Base-by-base conservation (phyloP, 2,329 filamentous ascomycete genomes). In the Fusarium succisae region DNA sequence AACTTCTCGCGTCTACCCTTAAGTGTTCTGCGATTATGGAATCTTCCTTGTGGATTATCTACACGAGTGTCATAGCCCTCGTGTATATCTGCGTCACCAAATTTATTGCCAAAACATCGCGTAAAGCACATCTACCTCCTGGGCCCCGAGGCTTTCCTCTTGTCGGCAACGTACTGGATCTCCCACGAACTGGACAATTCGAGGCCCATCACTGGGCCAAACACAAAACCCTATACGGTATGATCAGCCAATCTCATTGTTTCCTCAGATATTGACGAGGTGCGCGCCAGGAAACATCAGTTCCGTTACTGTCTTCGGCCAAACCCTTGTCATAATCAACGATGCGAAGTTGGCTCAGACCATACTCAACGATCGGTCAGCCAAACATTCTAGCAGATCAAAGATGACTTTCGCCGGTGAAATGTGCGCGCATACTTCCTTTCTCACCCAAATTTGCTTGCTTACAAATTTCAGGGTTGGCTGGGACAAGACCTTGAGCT, bases 241-340 rank as follows among this genome's bases (percentile, higher is more conserved):
- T 22, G 43, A 1, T 6, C 1, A 20, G 0, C 13, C 3, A 7
- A 15, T 1, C 4, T 2, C 26, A 8, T 2, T 17, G 0, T 4
- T 0, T 5, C 17, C 8, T 20, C 11, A 11, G 0, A 7, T 22
- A 17, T 18, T 54, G 7, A 53, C 6, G 0, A n/a, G 2, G 4
- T n/a, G 0, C 10, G 2, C 2, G 0, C 1, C 13, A 69, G 83
- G 94, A 91, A 86, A 78, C 1, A 74, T 79, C 4, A 79, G 77
- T 24, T 80, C 82, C 22, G 58, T 85, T 20, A 84, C 80, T 0
- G 78, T 83, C 8, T 67, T 85, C 13, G 83, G 84, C 5, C 80
- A 83, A 55, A 84, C 83, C 0, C 76, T 85, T 9, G 68, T 86
- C 13, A 77, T 86, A 13, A 72, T 86, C 12, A 83, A 85, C 61